Conservation (phyloP, 345 rosid species). For the Boechera stricta region DNA sequence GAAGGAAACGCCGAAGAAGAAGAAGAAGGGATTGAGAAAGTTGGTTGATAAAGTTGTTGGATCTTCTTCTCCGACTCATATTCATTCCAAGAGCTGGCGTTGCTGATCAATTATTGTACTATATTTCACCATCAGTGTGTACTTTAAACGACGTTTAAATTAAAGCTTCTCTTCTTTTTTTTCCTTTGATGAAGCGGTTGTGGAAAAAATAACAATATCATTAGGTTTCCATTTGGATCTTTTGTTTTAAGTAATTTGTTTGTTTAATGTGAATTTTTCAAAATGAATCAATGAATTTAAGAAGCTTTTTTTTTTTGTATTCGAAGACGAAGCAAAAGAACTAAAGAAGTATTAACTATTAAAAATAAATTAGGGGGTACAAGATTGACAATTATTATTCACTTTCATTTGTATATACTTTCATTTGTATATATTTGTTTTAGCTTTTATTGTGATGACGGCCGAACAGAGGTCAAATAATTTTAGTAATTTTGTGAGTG, state of each 20-base stretch:
- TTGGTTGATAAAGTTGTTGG: constrained; percentile 45
- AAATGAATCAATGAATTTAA: background rate
- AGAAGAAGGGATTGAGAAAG: constrained; percentile 43
- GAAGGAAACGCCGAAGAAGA: constrained; percentile 31
- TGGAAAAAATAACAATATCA: background rate
- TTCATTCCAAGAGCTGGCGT: constrained; percentile 42
- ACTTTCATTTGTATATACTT: background rate
- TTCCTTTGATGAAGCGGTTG: background rate
- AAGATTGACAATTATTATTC: background rate
- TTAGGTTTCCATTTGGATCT: background rate
- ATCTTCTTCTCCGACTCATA: constrained; percentile 42
- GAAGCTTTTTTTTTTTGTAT: background rate
- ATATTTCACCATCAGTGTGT: background rate
- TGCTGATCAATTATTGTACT: constrained; percentile 16
- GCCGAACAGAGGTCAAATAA: background rate
- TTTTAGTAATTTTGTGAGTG: background rate
- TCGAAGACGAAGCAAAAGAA: background rate
- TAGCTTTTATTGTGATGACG: background rate
- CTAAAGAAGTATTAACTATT: no score
- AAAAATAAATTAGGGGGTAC: no score
- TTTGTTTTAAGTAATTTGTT: background rate
- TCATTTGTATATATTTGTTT: background rate
- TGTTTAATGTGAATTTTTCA: background rate
- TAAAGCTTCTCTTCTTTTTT: background rate
- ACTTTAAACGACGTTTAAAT: background rate